These are phyloP conservation scores for Alternaria sp. DNA, from an alignment of 2,329 filamentous ascomycete species.

Conservation along the genomic window DNA sequence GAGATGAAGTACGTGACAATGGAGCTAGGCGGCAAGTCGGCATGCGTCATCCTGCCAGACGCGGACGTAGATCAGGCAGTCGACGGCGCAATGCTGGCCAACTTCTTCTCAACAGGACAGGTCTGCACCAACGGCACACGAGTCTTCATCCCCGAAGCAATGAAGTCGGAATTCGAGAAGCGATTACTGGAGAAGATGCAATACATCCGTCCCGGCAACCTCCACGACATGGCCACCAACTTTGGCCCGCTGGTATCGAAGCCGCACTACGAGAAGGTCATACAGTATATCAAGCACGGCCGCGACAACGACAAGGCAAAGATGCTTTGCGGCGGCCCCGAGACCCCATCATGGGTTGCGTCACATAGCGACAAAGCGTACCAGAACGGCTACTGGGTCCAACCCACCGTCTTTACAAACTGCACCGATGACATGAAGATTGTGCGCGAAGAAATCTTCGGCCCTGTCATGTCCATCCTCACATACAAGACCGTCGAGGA, in stretches of 20 bases:
- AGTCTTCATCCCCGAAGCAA: slow-evolving; percentile 75
- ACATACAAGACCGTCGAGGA: slow-evolving; percentile 74
- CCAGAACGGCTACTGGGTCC: slow-evolving; percentile 78
- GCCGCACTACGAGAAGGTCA: slow-evolving; percentile 77
- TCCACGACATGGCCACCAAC: slow-evolving; percentile 76
- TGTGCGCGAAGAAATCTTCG: slow-evolving; percentile 84
- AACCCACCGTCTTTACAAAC: slow-evolving; percentile 83
- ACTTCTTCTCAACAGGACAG: slow-evolving; percentile 90
- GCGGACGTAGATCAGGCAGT: slow-evolving; percentile 80
- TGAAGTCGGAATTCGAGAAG: slow-evolving; percentile 73
- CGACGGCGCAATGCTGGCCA: slow-evolving; percentile 89
- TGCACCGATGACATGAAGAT: slow-evolving; percentile 85
- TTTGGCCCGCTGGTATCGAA: slow-evolving; percentile 83
- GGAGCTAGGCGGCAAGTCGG: slow-evolving; percentile 89
- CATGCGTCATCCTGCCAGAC: slow-evolving; percentile 79
- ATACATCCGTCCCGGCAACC: slow-evolving; percentile 72
- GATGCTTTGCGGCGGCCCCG: slow-evolving; percentile 73
- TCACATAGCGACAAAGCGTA: slow-evolving; percentile 49
- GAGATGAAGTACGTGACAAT: slow-evolving; percentile 91
- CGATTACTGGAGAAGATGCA: slow-evolving; percentile 72
- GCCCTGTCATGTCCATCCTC: slow-evolving; percentile 83
- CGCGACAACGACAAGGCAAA: slow-evolving; percentile 74
- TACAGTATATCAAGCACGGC: slow-evolving; percentile 77
- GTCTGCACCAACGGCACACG: slow-evolving; percentile 93
- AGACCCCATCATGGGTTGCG: slow-evolving; percentile 60